Evolutionary conservation across 2,329 filamentous ascomycete genomes (phyloP), one percentile per base, ranked within the genome.

Genomic region (Daldinia sp.): DNA sequence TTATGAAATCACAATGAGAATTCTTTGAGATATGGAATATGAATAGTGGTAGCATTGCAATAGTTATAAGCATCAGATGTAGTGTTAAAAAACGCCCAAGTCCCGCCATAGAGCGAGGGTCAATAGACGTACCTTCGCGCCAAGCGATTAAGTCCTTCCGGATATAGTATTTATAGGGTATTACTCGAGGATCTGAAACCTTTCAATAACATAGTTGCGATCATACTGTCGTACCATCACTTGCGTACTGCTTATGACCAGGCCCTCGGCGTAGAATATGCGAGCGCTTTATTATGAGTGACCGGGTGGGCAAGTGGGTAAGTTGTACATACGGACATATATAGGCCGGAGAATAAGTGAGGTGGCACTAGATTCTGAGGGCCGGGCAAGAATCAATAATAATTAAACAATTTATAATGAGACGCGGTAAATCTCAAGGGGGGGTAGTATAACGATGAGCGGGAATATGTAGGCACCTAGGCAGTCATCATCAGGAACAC

Each of bases 131-230:
- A 59, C 28, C 15, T 18, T 23, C 44, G 54, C 46, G 58, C 62
- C 59, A 50, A 35, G 37, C 23, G 51, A 30, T 60, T 42, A 44
- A 33, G 18, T 33, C 51, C 26, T 54, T 59, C 39, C 48, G 42
- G 28, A 60, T 44, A 51, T 15, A n/a, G 35, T 2, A 39, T 13
- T 13, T 18, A 53, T 15, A 35, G 12, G 26, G 51, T 57, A 63
- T 48, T 33, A 57, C 54, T 58, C 50, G 28, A 41, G 26, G 53
- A 69, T 69, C 60, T 69, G 35, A 67, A 60, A 69, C 60, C 51
- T 30, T 28, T 54, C 58, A 67, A 57, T 46, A 67, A 57, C 53
- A 59, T 50, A 46, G 53, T 67, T 61, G 23, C 64, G 60, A 64
- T 63, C 56, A 20, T 64, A 55, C 26, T 42, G 56, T 58, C 46